These are phyloP conservation scores for Penicillium simplicissimum DNA, from an alignment of 495 filamentous ascomycete species.

Conservation along the genomic window DNA sequence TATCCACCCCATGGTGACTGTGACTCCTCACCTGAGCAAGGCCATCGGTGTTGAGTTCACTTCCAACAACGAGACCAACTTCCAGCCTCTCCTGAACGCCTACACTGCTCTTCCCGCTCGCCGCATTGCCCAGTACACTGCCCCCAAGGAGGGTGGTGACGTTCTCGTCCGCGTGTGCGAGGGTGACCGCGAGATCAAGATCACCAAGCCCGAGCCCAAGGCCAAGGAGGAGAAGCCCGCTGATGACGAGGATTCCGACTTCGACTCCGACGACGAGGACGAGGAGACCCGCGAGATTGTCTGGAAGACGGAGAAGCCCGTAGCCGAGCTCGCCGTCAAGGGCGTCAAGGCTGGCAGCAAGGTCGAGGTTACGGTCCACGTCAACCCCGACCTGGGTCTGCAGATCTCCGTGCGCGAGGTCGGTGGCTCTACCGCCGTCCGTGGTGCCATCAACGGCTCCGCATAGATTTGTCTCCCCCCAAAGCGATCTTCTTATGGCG, in stretches of 20 bases:
- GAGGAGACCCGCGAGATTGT: conserved; percentile 84
- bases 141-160: conserved; percentile 76
- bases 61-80: conserved; percentile 61
- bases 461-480: conserved; percentile 30
- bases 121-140: conserved; percentile 72
- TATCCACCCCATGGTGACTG: conserved; percentile 92
- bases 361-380: conserved; percentile 89
- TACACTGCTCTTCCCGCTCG: conserved; percentile 91
- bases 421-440: conserved; percentile 79
- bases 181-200: conserved; percentile 83
- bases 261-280: conserved; percentile 64
- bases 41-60: conserved; percentile 84
- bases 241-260: conserved; percentile 66
- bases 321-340: conserved; percentile 83
- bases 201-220: conserved; percentile 80
- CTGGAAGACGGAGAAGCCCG: conserved; percentile 82
- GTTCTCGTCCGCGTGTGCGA: conserved; percentile 86
- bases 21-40: conserved; percentile 82
- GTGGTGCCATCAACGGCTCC: conserved; percentile 63
- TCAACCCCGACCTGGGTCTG: conserved; percentile 72
- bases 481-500: conserved; percentile 34
- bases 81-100: conserved; percentile 73
- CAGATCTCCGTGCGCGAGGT: conserved; percentile 82
- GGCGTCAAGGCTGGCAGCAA: conserved; percentile 84
- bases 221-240: conserved; percentile 62